Percentiles rank a stretch among this genome's conserved stretches.
Conservation (phyloP, 768 basidiomycete genomes). For the Obba rivulosa region DNA sequence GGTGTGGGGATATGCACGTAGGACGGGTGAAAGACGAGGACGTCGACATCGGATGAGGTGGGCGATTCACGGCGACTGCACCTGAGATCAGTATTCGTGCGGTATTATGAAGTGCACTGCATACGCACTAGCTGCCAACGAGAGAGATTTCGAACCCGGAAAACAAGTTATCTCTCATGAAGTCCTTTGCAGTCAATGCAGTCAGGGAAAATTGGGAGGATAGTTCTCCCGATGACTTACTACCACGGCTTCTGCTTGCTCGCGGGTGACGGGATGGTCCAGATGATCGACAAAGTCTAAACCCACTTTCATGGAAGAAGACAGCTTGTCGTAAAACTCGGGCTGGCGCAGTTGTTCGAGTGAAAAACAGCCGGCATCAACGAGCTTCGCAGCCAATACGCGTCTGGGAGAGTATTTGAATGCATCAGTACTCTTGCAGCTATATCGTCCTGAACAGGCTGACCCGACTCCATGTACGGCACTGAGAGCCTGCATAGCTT, state of each 20-base stretch:
- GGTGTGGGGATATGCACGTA: constrained; percentile 39
- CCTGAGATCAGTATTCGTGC: constrained; percentile 1
- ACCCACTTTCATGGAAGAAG: constrained; percentile 30
- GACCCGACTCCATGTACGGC: constrained; percentile 46
- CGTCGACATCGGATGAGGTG: constrained; percentile 31
- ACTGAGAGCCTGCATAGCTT: constrained; percentile 27
- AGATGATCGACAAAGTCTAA: constrained; percentile 38
- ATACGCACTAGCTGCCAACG: constrained; percentile 53
- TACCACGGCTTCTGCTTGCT: constrained; percentile 40
- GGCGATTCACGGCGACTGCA: constrained; percentile 42
- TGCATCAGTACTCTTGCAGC: background rate
- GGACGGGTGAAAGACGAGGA: constrained; percentile 43
- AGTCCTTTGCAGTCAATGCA: constrained; percentile 31
- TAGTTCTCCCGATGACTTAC: constrained; percentile 22
- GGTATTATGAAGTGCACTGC: background rate
- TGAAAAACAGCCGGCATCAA: constrained; percentile 44
- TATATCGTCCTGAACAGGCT: constrained; percentile 1
- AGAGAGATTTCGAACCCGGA: constrained; percentile 43
- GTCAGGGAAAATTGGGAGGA: background rate
- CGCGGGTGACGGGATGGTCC: constrained; percentile 28
- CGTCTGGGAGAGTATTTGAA: constrained; percentile 9
- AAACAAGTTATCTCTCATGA: constrained; percentile 41
- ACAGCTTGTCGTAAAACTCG: constrained; percentile 34
- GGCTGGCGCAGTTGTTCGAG: constrained; percentile 35
- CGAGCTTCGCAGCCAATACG: constrained; percentile 36